Evolutionary conservation across 306 rosid species (phyloP).

Genomic region (Styphnolobium japonicum): DNA sequence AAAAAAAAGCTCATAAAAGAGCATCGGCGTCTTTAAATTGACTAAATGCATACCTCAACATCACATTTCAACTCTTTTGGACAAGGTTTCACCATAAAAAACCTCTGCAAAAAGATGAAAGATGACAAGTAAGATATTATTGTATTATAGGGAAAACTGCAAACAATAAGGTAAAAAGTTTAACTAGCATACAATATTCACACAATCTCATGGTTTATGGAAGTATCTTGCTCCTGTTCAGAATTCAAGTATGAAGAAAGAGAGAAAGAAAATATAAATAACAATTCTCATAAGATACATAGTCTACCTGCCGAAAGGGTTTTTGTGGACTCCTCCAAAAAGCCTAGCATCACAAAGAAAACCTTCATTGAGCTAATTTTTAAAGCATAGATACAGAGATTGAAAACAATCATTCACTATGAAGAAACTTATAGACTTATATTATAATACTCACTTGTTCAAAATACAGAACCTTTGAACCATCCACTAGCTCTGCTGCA

Average conservation of each 20-base stretch:
- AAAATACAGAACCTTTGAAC: slow-evolving; percentile 80
- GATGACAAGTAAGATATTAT: not conserved
- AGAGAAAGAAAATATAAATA: not conserved
- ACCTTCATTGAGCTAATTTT: slow-evolving; percentile 1
- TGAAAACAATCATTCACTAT: not conserved
- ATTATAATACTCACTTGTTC: slow-evolving; percentile 63
- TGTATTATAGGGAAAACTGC: not conserved
- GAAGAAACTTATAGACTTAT: not conserved
- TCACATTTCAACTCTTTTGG: slow-evolving; percentile 95
- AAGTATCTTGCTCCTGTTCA: not conserved
- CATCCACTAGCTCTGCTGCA: slow-evolving; percentile 94
- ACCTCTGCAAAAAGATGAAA: slow-evolving; percentile 66
- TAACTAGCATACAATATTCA: slow-evolving; percentile 1
- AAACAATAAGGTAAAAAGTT: not conserved
- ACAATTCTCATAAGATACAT: not conserved
- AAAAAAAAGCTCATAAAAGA: not conserved
- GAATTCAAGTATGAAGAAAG: not conserved
- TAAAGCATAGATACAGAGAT: not conserved
- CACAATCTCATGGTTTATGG: not conserved
- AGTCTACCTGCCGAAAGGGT: slow-evolving; percentile 90
- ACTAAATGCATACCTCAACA: slow-evolving; percentile 68
- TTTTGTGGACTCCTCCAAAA: slow-evolving; percentile 96
- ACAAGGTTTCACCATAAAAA: slow-evolving; percentile 89
- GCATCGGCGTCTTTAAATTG: not conserved
- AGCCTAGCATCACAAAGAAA: slow-evolving; percentile 60